phyloP scores from a whole-genome alignment of 2,329 filamentous ascomycete species.

The Aspergillus vadensis region DNA sequence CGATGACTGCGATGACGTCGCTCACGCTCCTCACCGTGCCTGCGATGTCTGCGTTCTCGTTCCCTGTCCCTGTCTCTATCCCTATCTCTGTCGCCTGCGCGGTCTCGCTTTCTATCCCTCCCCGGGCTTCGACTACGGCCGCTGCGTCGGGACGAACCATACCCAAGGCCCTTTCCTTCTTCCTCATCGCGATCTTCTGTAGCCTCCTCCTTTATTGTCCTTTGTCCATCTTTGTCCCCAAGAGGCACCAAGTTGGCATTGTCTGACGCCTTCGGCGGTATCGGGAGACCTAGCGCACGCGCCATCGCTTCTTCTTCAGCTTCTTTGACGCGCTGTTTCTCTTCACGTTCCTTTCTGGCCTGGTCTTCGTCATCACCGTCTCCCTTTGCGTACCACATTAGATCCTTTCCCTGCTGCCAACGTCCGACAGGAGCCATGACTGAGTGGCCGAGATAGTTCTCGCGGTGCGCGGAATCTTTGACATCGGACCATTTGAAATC shows the following conservation, averaged over 20 bases:
- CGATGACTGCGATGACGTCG: constrained; percentile 37
- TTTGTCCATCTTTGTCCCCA: constrained; percentile 59
- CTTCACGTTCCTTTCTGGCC: constrained; percentile 64
- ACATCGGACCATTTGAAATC: constrained; percentile 98
- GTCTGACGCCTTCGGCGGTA: constrained; percentile 60
- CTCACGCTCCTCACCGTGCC: constrained; percentile 34
- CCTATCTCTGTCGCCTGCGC: constrained; percentile 29
- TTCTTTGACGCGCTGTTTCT: constrained; percentile 81
- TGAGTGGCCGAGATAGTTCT: constrained; percentile 88
- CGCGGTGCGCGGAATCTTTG: constrained; percentile 79
- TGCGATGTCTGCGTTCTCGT: constrained; percentile 52
- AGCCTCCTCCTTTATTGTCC: constrained; percentile 34
- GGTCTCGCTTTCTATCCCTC: constrained; percentile 34
- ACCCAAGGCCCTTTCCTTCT: constrained; percentile 36
- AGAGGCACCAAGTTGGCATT: constrained; percentile 68
- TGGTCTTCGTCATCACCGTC: constrained; percentile 54
- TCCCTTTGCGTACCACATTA: constrained; percentile 65
- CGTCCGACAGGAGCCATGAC: constrained; percentile 89
- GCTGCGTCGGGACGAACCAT: constrained; percentile 31
- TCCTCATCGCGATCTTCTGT: constrained; percentile 29
- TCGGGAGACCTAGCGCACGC: constrained; percentile 75
- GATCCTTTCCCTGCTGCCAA: constrained; percentile 79
- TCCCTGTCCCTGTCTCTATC: constrained; percentile 32
- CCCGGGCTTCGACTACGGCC: constrained; percentile 38
- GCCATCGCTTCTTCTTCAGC: constrained; percentile 91